A percentile compares a stretch with the other conserved stretches of the same genome.
Evolutionary conservation across 139 green algal genomes (phyloP).

Genomic region (Closterium sp.): DNA sequence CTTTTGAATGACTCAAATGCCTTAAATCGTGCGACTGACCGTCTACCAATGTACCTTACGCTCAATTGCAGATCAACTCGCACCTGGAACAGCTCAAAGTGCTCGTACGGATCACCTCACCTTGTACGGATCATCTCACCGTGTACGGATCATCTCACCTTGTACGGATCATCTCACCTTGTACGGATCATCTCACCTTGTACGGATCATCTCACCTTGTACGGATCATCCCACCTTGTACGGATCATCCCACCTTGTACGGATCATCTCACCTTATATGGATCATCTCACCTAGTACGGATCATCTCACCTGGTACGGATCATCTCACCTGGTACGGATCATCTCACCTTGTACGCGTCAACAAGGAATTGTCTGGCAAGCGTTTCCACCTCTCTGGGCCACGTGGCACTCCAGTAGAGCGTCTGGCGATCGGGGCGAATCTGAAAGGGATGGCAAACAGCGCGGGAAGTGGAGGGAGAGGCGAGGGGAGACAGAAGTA

Average conservation of each 20-base stretch:
- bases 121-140: too few species aligned
- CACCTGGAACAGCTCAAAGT: too few species aligned
- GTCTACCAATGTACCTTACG: too few species aligned
- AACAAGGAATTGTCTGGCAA: constrained; percentile 44
- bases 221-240: not conserved
- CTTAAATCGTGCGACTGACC: too few species aligned
- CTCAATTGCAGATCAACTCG: too few species aligned
- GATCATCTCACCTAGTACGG: constrained; percentile 4
- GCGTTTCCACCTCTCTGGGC: constrained; percentile 58
- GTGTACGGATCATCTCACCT: too few species aligned
- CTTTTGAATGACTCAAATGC: too few species aligned
- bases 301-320: not conserved
- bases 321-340: not conserved
- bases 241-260: not conserved
- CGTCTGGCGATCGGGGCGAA: constrained; percentile 56
- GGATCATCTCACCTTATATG: constrained; percentile 40
- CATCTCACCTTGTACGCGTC: constrained; percentile 50
- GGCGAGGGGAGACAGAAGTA: not conserved
- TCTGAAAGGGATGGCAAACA: constrained; percentile 25
- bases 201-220: not conserved
- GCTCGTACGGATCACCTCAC: too few species aligned
- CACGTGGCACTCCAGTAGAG: constrained; percentile 64
- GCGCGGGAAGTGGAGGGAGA: not conserved
- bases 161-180: too few species aligned
- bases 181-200: not conserved